Conservation (phyloP, 805 yeast genomes). For the Suhomyces faveliae region DNA sequence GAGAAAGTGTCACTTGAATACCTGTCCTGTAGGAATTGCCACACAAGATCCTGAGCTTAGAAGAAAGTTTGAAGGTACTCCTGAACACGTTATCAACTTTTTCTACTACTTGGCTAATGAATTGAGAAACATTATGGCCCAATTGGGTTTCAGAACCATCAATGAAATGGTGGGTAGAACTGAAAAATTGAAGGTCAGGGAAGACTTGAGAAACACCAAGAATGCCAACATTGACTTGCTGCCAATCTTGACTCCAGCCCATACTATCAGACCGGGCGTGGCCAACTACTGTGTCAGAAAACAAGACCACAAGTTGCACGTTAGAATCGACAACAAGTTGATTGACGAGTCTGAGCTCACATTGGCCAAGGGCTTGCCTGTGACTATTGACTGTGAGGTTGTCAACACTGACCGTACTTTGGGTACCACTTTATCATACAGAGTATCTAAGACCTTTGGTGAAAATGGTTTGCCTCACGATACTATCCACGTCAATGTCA, state of each 20-base stretch:
- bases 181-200: constrained; percentile 82
- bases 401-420: constrained; percentile 95
- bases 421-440: constrained; percentile 91
- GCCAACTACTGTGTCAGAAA: constrained; percentile 89
- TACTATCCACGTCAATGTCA: constrained; percentile 87
- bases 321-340: constrained; percentile 91
- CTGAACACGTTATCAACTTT: constrained; percentile 97
- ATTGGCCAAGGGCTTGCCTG: constrained; percentile 95
- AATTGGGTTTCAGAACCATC: constrained; percentile 89
- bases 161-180: constrained; percentile 99
- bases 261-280: constrained; percentile 93
- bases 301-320: constrained; percentile 91
- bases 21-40: constrained; percentile 98
- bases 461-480: constrained; percentile 93
- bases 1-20: constrained; percentile 89
- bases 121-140: constrained; percentile 89
- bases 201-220: constrained; percentile 82
- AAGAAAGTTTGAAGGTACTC: constrained; percentile 91
- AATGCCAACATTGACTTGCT: constrained; percentile 87
- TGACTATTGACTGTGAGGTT: constrained; percentile 87
- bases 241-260: constrained; percentile 96
- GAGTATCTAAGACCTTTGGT: constrained; percentile 91
- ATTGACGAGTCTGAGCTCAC: constrained; percentile 95
- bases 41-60: constrained; percentile 96
- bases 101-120: constrained; percentile 94